Percentiles rank a stretch among this genome's conserved stretches.
Conservation (phyloP, 169 alveolate species). For the Eimeria brunetti region DNA sequence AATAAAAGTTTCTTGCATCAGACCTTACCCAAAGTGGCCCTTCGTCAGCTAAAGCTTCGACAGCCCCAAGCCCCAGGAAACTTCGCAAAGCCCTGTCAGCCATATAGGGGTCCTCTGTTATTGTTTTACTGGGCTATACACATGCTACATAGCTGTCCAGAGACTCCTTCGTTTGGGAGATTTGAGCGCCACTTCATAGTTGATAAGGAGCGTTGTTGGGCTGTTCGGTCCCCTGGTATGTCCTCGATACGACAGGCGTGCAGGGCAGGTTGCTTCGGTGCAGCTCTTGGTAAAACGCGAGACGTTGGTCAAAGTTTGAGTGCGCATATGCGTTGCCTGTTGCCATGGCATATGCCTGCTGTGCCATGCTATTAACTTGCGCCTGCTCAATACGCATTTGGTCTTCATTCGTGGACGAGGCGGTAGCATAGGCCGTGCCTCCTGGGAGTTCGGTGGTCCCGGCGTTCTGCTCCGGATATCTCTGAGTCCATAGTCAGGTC, state of each 20-base stretch:
- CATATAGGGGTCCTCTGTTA: background rate
- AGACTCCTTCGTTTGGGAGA: background rate
- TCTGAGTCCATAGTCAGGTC: background rate
- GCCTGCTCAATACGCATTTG: conserved; percentile 46
- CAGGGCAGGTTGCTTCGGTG: conserved; percentile 58
- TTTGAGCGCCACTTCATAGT: background rate
- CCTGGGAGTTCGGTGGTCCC: conserved; percentile 50
- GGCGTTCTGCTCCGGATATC: background rate
- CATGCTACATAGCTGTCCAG: background rate
- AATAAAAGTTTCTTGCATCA: background rate
- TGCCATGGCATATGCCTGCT: conserved; percentile 46
- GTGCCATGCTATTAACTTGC: conserved; percentile 53
- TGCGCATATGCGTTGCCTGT: conserved; percentile 60
- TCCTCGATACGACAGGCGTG: conserved; percentile 49
- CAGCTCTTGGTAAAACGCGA: conserved; percentile 39
- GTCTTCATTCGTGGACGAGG: conserved; percentile 4
- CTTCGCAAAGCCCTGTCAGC: background rate
- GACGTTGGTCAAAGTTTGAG: conserved; percentile 55
- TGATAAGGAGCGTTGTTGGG: conserved; percentile 29
- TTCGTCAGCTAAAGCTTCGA: conserved; percentile 13
- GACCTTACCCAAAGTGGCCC: background rate
- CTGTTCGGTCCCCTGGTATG: conserved; percentile 35
- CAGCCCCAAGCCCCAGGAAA: background rate
- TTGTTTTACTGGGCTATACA: background rate
- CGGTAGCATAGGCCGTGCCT: conserved; percentile 54